Base-by-base conservation (phyloP, 2,329 filamentous ascomycete species). In the Elsinoe ampelina region DNA sequence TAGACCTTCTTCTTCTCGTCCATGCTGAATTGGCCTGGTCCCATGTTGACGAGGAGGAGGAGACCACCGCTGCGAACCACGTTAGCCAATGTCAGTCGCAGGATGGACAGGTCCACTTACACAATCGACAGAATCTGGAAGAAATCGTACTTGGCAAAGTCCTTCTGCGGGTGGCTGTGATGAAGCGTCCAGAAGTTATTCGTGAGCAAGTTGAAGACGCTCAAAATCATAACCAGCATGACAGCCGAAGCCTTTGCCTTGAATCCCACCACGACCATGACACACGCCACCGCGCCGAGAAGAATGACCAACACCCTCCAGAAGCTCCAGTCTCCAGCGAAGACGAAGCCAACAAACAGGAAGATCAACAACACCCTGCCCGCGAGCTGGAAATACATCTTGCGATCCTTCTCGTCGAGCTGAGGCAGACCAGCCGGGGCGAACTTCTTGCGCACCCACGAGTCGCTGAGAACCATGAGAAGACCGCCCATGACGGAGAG, bases 1-100 rank as follows among this genome's bases (percentile, higher is more conserved):
- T 98, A 98, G 65, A 98, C 93, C 82, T 98, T 98, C 85, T 98
- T 98, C 88, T 98, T 98, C 83, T 98, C 93, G 75, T 98, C 93
- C 73, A 97, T 92, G 72, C 88, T 95, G 80, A 97, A 87, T 73
- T 95, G 91, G 62, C 93, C 93, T 8, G 93, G 93, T 60, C 93
- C 93, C 82, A 93, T 96, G 83, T 98, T 98, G 76, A 97, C 91
- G 63, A 98, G 83, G 63, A 98, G 85, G 58, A 98, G 81, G 58
- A 98, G 87, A 72, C 93, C 93, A 62, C 93, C 93, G 63, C 81
- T 83, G 59, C 13, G 42, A 52, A 36, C 4, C 54, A 68, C 65
- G 68, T 65, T 57, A 54, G 42, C 13, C 26, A 2, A 30, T 30
- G 26, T 8, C 26, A 30, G 26, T 30, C 38, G 7, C 20, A 6